Percentiles rank a stretch among this genome's conserved stretches.
These are phyloP conservation scores for Glycine latifolia DNA, from an alignment of 306 rosid genomes.

Conservation along the genomic window DNA sequence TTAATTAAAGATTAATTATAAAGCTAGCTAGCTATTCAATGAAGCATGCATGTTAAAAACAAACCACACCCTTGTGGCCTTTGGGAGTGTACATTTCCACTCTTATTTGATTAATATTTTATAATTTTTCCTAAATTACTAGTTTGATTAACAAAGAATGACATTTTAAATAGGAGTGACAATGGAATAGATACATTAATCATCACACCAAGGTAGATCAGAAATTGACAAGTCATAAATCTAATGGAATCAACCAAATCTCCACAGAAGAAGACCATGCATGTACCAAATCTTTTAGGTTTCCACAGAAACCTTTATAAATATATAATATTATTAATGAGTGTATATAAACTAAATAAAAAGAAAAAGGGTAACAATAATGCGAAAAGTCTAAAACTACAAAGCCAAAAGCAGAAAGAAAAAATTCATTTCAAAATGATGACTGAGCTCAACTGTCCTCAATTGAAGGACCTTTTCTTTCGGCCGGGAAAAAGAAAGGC, in stretches of 20 bases:
- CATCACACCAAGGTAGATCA: neutral
- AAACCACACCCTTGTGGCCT: neutral
- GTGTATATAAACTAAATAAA: slow-evolving; percentile 40
- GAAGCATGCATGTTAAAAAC: neutral
- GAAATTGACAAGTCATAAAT: slow-evolving; percentile 8
- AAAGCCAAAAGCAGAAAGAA: slow-evolving; percentile 43
- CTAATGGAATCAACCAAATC: slow-evolving; percentile 12
- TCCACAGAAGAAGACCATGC: neutral
- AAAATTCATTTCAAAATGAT: slow-evolving; percentile 43
- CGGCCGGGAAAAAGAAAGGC: slow-evolving; percentile 47
- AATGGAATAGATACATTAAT: neutral
- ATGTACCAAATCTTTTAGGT: slow-evolving; percentile 30
- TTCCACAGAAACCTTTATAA: slow-evolving; percentile 36
- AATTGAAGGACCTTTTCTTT: slow-evolving; percentile 47
- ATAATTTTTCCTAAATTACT: neutral
- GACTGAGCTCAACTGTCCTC: slow-evolving; percentile 53
- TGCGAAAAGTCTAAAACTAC: slow-evolving; percentile 13
- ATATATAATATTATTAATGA: slow-evolving; percentile 8
- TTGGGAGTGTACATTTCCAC: neutral
- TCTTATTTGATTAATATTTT: neutral
- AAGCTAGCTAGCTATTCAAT: neutral
- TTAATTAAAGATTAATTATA: no score
- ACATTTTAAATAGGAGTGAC: neutral
- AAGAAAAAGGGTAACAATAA: neutral
- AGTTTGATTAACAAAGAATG: neutral